These are phyloP conservation scores for Taphrina sp. DNA, from an alignment of 1,139 yeast genomes.

Conservation along the genomic window DNA sequence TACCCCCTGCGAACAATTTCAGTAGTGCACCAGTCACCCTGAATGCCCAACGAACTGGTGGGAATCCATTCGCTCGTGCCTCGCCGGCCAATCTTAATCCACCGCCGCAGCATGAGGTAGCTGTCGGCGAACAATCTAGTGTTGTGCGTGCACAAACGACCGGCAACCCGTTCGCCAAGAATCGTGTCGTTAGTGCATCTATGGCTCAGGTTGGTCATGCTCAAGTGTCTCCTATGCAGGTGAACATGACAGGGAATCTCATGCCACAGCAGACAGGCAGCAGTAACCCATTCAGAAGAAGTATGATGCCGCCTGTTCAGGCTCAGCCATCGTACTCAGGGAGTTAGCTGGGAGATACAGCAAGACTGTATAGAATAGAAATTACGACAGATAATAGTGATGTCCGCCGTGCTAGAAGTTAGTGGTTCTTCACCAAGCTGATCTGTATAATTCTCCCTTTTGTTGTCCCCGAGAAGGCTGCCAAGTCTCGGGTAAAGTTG, in stretches of 20 bases:
- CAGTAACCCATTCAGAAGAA: conserved; percentile 38
- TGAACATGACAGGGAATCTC: conserved; percentile 24
- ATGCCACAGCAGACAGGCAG: conserved; percentile 36
- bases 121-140: too few relatives aligned
- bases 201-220: not conserved
- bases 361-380: too few relatives aligned
- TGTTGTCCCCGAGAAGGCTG: too few relatives aligned
- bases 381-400: too few relatives aligned
- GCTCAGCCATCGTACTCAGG: too few relatives aligned
- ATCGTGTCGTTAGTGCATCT: conserved; percentile 1
- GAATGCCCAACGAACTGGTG: conserved; percentile 28
- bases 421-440: too few relatives aligned
- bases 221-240: conserved; percentile 1
- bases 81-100: not conserved
- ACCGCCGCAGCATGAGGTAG: not conserved
- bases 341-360: too few relatives aligned
- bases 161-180: conserved; percentile 12
- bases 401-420: too few relatives aligned
- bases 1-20: conserved; percentile 10
- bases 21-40: not conserved
- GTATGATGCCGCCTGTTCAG: conserved; percentile 35
- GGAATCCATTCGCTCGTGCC: conserved; percentile 24
- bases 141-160: conserved; percentile 3
- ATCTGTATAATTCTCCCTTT: too few relatives aligned
- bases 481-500: too few relatives aligned